These are phyloP conservation scores for Aegilops bicornis DNA, from an alignment of 176 grass and related monocot species.

Conservation along the genomic window DNA sequence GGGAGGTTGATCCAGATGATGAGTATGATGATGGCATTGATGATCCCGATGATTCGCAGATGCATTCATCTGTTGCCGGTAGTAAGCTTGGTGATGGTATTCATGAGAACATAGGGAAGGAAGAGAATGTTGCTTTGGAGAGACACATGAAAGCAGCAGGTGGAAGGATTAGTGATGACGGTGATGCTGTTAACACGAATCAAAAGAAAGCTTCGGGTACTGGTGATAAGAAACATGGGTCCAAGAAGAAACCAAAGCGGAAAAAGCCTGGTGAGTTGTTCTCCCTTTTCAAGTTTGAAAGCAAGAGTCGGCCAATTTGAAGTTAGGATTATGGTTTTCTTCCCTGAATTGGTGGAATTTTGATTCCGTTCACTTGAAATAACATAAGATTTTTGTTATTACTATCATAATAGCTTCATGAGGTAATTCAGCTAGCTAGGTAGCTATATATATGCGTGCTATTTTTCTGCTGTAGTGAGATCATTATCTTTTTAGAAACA, in stretches of 20 bases:
- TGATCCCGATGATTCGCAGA: slow-evolving; percentile 40
- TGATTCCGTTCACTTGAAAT: slow-evolving; percentile 8
- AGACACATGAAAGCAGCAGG: slow-evolving; percentile 22
- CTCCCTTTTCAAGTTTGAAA: not conserved
- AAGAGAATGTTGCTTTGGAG: slow-evolving; percentile 28
- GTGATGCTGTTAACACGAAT: not conserved
- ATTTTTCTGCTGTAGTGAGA: not conserved
- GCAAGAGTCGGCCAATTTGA: not conserved
- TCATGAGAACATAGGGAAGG: slow-evolving; percentile 11
- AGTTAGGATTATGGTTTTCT: not conserved
- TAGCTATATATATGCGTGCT: not conserved
- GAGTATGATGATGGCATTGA: slow-evolving; percentile 94
- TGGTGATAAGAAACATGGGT: slow-evolving; percentile 67
- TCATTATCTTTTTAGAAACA: not conserved
- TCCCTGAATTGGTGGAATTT: not conserved
- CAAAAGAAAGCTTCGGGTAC: slow-evolving; percentile 46
- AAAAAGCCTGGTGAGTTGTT: slow-evolving; percentile 73
- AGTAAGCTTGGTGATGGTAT: slow-evolving; percentile 41
- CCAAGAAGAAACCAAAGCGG: slow-evolving; percentile 73
- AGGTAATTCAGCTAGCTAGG: not conserved
- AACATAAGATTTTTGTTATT: not conserved
- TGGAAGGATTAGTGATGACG: not conserved
- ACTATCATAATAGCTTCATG: not conserved
- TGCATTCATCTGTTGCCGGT: slow-evolving; percentile 30
- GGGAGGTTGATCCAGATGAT: slow-evolving; percentile 73